Conservation (phyloP, 2,329 filamentous ascomycete genomes). For the Sphaerulina vaccinii region DNA sequence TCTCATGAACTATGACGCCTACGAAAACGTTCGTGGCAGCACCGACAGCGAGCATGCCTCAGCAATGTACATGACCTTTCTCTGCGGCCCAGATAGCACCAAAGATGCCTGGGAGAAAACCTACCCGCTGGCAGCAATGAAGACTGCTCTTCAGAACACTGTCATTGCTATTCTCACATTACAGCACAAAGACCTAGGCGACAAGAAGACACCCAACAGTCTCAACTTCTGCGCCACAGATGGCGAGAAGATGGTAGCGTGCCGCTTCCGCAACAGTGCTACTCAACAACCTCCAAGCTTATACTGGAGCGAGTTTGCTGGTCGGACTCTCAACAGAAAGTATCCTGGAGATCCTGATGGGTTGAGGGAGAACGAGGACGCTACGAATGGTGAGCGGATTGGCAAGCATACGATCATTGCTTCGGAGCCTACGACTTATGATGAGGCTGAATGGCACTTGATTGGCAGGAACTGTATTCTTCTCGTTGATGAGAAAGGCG, state of each 20-base stretch:
- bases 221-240: slow-evolving; percentile 55
- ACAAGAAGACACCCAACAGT: slow-evolving; percentile 45
- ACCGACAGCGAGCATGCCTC: slow-evolving; percentile 54
- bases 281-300: slow-evolving; percentile 52
- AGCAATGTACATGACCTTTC: slow-evolving; percentile 48
- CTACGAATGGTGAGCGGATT: slow-evolving; percentile 39
- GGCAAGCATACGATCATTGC: slow-evolving; percentile 54
- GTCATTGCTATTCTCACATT: slow-evolving; percentile 44
- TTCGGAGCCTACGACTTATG: slow-evolving; percentile 54
- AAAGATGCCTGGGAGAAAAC: slow-evolving; percentile 35
- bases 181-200: slow-evolving; percentile 40
- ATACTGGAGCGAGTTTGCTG: slow-evolving; percentile 49
- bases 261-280: slow-evolving; percentile 52
- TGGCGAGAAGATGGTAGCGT: slow-evolving; percentile 50
- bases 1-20: slow-evolving; percentile 48
- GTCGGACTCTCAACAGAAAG: slow-evolving; percentile 53
- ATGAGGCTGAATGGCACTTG: slow-evolving; percentile 51
- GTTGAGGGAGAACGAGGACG: slow-evolving; percentile 34
- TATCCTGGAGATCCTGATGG: slow-evolving; percentile 51
- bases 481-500: slow-evolving; percentile 27
- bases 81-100: slow-evolving; percentile 34
- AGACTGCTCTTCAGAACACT: slow-evolving; percentile 44
- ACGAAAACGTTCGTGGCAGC: slow-evolving; percentile 49
- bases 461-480: slow-evolving; percentile 45
- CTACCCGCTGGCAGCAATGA: slow-evolving; percentile 45